A percentile compares a stretch with the other conserved stretches of the same genome.
These are phyloP conservation scores for Cercospora sojina DNA, from an alignment of 2,329 filamentous ascomycete genomes.

Conservation along the genomic window DNA sequence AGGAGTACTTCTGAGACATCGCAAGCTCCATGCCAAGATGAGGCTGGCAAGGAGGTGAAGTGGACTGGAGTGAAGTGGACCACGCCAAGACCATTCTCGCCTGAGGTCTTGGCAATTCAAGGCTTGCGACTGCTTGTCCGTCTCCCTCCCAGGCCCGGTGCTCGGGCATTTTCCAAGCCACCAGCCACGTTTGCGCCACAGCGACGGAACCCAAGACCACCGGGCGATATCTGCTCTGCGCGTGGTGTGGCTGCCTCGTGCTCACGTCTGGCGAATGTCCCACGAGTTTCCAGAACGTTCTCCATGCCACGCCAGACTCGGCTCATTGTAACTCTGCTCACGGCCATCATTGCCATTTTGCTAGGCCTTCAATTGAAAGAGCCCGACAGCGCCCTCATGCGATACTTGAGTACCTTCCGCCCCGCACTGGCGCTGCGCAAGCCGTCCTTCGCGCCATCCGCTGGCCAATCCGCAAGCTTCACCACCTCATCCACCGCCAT, in stretches of 20 bases:
- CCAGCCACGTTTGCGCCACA: background rate
- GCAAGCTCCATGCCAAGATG: background rate
- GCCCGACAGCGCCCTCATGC: slow-evolving; percentile 17
- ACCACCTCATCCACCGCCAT: slow-evolving; percentile 1
- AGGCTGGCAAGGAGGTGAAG: background rate
- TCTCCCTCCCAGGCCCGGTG: background rate
- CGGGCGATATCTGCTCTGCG: background rate
- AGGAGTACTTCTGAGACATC: background rate
- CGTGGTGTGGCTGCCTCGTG: background rate
- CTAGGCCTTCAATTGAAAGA: slow-evolving; percentile 10
- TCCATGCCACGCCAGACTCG: slow-evolving; percentile 16
- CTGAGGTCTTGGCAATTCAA: background rate
- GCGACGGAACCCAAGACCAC: background rate
- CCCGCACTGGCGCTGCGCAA: slow-evolving; percentile 2
- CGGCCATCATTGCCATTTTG: slow-evolving; percentile 4
- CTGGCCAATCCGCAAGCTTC: background rate
- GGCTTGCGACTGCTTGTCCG: background rate
- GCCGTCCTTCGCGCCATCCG: slow-evolving; percentile 8
- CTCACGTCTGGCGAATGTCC: background rate
- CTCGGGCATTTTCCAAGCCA: background rate
- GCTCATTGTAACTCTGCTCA: background rate
- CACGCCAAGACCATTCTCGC: background rate
- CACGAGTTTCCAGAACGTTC: background rate
- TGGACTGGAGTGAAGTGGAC: background rate
- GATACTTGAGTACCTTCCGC: background rate